phyloP scores from a whole-genome alignment of 2,329 filamentous ascomycete species.

The Piedraia hortae region DNA sequence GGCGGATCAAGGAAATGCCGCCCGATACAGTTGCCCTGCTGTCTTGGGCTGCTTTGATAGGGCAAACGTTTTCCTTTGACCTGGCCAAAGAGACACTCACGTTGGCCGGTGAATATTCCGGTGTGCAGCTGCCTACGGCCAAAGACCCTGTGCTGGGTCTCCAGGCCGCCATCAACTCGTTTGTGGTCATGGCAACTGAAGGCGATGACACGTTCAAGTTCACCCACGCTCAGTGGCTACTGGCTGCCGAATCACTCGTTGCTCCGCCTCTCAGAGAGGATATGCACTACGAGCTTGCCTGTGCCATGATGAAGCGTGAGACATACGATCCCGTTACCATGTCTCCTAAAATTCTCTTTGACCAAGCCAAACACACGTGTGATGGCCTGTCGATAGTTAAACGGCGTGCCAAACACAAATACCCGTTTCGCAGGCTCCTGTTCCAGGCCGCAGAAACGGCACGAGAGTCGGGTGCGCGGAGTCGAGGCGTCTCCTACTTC shows the following conservation, averaged over 20 bases:
- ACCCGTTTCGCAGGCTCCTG: conserved; percentile 40
- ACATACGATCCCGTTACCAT: conserved; percentile 28
- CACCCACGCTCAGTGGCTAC: conserved; percentile 63
- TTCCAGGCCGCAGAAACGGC: conserved; percentile 54
- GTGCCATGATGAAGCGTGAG: conserved; percentile 48
- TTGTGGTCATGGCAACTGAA: conserved; percentile 55
- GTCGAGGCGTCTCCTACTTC: conserved; percentile 62
- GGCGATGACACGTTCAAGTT: conserved; percentile 69
- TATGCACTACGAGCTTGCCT: conserved; percentile 80
- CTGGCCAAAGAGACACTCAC: conserved; percentile 51
- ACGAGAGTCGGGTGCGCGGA: conserved; percentile 54
- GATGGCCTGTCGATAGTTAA: conserved; percentile 51
- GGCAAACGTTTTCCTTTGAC: conserved; percentile 59
- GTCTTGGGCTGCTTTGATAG: conserved; percentile 63
- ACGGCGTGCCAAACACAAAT: conserved; percentile 22
- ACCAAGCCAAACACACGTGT: conserved; percentile 56
- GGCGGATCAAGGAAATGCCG: conserved; percentile 50
- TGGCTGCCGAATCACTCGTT: conserved; percentile 43
- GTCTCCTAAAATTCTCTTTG: conserved; percentile 28
- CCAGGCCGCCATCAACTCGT: conserved; percentile 55
- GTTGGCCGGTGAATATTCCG: conserved; percentile 45
- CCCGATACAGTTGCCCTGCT: conserved; percentile 48
- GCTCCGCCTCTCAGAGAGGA: conserved; percentile 36
- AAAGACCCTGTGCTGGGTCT: conserved; percentile 51
- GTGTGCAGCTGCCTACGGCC: conserved; percentile 23